Evolutionary conservation across 805 yeast genomes (phyloP).

Genomic region (Metschnikowia drakensbergensis): DNA sequence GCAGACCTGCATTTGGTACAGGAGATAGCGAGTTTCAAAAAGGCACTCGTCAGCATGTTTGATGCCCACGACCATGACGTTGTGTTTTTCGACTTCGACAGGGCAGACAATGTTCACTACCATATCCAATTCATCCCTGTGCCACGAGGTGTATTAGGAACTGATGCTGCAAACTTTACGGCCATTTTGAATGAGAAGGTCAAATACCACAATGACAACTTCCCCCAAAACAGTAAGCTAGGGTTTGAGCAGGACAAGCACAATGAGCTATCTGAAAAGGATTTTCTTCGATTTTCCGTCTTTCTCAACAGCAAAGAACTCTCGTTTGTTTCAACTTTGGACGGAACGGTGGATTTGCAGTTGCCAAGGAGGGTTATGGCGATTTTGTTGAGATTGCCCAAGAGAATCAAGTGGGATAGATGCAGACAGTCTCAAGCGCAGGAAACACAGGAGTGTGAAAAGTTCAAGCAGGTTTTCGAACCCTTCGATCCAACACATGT

Average conservation of each 20-base stretch:
- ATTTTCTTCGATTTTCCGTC: constrained; percentile 19
- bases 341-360: constrained; percentile 60
- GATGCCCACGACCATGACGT: constrained; percentile 39
- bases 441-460: constrained; percentile 61
- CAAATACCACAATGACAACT: constrained; percentile 45
- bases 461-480: constrained; percentile 54
- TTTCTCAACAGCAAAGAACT: constrained; percentile 1
- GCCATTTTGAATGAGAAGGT: constrained; percentile 43
- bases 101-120: constrained; percentile 62
- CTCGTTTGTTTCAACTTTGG: constrained; percentile 9
- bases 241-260: constrained; percentile 34
- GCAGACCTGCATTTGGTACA: constrained; percentile 2
- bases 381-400: constrained; percentile 53
- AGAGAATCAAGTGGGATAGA: constrained; percentile 70
- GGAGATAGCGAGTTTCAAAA: constrained; percentile 45
- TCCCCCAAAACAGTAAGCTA: constrained; percentile 39
- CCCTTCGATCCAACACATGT: constrained; percentile 50
- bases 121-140: constrained; percentile 79
- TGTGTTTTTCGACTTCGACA: constrained; percentile 67
- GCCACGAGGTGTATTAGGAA: constrained; percentile 33
- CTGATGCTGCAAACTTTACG: constrained; percentile 37
- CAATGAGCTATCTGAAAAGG: constrained; percentile 14
- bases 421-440: constrained; percentile 62
- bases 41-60: constrained; percentile 49
- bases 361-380: constrained; percentile 83